A percentile compares a stretch with the other conserved stretches of the same genome.
These are phyloP conservation scores for Theileria orientalis DNA, from an alignment of 169 alveolate genomes.

Conservation along the genomic window DNA sequence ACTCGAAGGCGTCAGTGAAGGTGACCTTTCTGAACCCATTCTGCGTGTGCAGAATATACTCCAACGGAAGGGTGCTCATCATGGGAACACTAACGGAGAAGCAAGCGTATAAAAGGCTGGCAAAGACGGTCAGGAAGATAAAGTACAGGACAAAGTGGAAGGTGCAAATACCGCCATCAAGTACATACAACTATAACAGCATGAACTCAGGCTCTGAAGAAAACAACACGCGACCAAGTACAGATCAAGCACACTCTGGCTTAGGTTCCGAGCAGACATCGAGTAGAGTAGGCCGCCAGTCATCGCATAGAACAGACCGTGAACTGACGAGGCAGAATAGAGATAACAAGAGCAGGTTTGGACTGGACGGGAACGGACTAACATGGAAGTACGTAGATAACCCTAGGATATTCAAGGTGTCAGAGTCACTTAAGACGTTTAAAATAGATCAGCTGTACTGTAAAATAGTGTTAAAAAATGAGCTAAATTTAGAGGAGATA, in stretches of 20 bases:
- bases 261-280: too few species aligned
- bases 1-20: conserved; percentile 26
- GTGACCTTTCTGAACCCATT: conserved; percentile 28
- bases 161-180: neutral
- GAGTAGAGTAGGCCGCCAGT: too few species aligned
- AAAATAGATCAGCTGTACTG: conserved; percentile 54
- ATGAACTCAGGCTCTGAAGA: neutral
- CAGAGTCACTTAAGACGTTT: conserved; percentile 21
- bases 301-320: too few species aligned
- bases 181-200: neutral
- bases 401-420: conserved; percentile 32
- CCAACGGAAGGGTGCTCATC: conserved; percentile 50
- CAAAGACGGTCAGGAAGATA: conserved; percentile 29
- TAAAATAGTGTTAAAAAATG: conserved; percentile 36
- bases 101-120: conserved; percentile 40
- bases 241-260: too few species aligned
- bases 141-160: conserved; percentile 58
- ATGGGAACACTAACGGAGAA: conserved; percentile 55
- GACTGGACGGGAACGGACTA: conserved; percentile 44
- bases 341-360: neutral
- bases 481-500: conserved; percentile 18
- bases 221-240: neutral
- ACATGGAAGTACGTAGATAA: conserved; percentile 36
- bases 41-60: conserved; percentile 50
- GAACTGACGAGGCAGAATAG: too few species aligned